Conservation (phyloP, 495 filamentous ascomycete species). For the Aeminium ludgeri region DNA sequence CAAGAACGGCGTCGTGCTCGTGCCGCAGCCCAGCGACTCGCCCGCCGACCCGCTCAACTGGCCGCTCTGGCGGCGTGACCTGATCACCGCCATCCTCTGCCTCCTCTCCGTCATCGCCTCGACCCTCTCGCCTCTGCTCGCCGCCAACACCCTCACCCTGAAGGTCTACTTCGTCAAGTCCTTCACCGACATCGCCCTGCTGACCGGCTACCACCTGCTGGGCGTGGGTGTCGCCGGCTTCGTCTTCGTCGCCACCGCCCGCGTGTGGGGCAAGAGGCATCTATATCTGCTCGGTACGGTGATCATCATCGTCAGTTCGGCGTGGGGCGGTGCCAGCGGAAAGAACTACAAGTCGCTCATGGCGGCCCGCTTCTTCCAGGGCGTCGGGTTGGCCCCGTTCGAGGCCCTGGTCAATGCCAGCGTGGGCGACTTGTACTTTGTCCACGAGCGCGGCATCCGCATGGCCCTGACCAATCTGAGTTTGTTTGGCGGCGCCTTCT, state of each 20-base stretch:
- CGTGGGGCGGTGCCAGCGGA: conserved; percentile 61
- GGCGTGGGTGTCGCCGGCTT: conserved; percentile 68
- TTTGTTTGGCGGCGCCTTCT: conserved; percentile 80
- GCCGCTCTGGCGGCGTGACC: conserved; percentile 73
- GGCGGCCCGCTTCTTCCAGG: conserved; percentile 40
- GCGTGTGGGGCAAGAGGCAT: conserved; percentile 86
- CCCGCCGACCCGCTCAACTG: conserved; percentile 53
- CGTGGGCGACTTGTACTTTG: conserved; percentile 25
- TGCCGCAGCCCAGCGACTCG: conserved; percentile 26
- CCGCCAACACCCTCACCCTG: conserved; percentile 66
- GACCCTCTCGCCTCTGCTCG: conserved; percentile 66
- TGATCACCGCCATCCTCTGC: conserved; percentile 62
- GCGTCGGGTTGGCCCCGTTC: conserved; percentile 29
- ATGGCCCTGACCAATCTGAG: conserved; percentile 86
- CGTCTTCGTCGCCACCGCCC: conserved; percentile 70
- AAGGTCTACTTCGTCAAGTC: conserved; percentile 37
- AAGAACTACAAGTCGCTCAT: conserved; percentile 51
- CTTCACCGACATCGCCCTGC: conserved; percentile 57
- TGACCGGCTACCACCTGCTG: conserved; percentile 78
- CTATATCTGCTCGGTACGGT: conserved; percentile 64
- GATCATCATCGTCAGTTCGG: conserved; percentile 50
- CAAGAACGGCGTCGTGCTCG: conserved; percentile 24
- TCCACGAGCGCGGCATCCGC: conserved; percentile 52
- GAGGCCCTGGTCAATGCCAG: conserved; percentile 30
- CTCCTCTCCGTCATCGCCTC: conserved; percentile 65